Base-by-base conservation (phyloP, 495 filamentous ascomycete genomes). In the Neurospora sp. region DNA sequence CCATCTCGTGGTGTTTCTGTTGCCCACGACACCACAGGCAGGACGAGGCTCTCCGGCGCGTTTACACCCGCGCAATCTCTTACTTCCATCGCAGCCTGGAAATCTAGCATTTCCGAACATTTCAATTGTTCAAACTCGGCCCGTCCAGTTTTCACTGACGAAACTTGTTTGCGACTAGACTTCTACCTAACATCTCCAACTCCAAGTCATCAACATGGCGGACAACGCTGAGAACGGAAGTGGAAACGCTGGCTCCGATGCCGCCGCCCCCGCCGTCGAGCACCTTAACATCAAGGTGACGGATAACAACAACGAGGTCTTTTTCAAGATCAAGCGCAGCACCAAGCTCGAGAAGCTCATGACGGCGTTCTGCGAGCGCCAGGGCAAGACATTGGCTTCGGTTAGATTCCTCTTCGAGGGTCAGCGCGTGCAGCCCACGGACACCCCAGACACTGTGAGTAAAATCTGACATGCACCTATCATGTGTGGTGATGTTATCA, bases 231-330 rank as follows among this genome's bases (percentile, higher is more conserved):
- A 86, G 37, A 86, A 86, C 76, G 87, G 86, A 49, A 90, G 87
- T 72, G 86, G 86, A 42, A 88, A 88, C 72, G 88, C 87, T 16
- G 83, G 83, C 49, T 78, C 75, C 72, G 79, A 79, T 40, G 76
- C 75, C 39, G 75, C 77, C 60, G 76, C 78, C 12, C 77, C 75
- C 60, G 83, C 87, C 35, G 84, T 82, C 42, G 96, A 98, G 82
- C 96, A 99, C 82, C 87, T 99, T 9, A 99, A 99, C 82, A 98
- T 99, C 87, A 99, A 99, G 80, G 96, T 99, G n/a, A 98, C 96
- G 0, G 96, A 99, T 77, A 97, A 97, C 85, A 97, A 99, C 86
- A 99, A 99, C 79, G 96, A 99, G 78, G 96, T 99, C 76, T 99
- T 99, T 84, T 99, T 99, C 87, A 99, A 99, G 87, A 99, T 99